Conservation (phyloP, 768 basidiomycete species). For the Mycena pura region DNA sequence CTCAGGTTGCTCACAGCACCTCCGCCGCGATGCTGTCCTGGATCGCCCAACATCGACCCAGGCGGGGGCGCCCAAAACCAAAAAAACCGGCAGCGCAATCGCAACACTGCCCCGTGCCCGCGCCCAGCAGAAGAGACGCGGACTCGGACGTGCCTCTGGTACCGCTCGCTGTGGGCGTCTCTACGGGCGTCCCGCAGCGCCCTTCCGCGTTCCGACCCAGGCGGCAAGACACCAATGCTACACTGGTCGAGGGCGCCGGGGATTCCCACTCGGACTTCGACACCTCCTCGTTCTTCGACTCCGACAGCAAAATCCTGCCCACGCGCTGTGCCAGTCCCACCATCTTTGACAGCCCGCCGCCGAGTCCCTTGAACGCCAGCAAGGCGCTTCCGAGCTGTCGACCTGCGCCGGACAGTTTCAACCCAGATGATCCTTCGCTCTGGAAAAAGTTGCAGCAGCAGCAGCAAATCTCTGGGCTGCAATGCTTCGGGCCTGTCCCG, state of each 20-base stretch:
- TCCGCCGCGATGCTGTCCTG: conserved; percentile 23
- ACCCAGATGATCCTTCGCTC: conserved; percentile 21
- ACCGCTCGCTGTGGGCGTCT: not conserved
- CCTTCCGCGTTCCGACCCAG: conserved; percentile 2
- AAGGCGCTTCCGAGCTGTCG: conserved; percentile 9
- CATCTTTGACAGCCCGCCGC: conserved; percentile 20
- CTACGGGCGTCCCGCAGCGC: conserved; percentile 7
- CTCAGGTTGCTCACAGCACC: conserved; percentile 18
- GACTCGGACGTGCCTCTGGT: too few species aligned
- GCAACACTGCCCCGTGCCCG: not conserved
- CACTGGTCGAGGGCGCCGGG: conserved; percentile 20
- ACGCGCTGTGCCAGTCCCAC: conserved; percentile 21
- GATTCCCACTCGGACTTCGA: conserved; percentile 18
- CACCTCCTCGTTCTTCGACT: conserved; percentile 15
- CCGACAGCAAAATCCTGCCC: conserved; percentile 18
- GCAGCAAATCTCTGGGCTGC: not conserved
- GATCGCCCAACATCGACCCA: conserved; percentile 20
- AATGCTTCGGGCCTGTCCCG: conserved; percentile 22
- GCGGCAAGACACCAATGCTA: conserved; percentile 19
- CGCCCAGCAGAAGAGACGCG: not conserved
- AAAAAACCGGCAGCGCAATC: conserved; percentile 2
- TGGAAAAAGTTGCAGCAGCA: conserved; percentile 22
- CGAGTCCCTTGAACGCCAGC: conserved; percentile 10
- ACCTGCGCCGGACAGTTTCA: not conserved
- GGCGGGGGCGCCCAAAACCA: conserved; percentile 10